These are phyloP conservation scores for Pseudognaphalium luteoalbum DNA, from an alignment of 129 eudicot species.

Conservation along the genomic window DNA sequence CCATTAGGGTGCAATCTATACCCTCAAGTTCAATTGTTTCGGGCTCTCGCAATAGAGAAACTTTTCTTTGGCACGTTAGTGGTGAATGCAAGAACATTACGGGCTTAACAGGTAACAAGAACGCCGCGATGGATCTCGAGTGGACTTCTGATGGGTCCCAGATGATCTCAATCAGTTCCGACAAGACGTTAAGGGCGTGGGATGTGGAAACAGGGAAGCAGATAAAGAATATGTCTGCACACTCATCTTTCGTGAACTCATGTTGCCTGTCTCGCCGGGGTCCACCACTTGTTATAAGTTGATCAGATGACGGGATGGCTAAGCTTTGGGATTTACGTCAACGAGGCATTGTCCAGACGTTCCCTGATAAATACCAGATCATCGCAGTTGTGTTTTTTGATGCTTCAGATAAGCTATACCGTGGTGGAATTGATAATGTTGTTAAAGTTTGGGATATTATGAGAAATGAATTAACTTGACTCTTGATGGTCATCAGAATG, in stretches of 20 bases:
- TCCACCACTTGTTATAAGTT: conserved; percentile 92
- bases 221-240: conserved; percentile 86
- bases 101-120: conserved; percentile 88
- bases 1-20: conserved; percentile 82
- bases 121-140: conserved; percentile 75
- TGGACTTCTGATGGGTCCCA: conserved; percentile 87
- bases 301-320: conserved; percentile 95
- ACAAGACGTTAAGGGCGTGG: conserved; percentile 90
- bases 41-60: conserved; percentile 88
- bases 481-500: conserved; percentile 88
- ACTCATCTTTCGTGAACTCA: conserved; percentile 79
- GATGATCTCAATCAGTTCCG: conserved; percentile 86
- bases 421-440: conserved; percentile 86
- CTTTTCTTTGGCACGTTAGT: conserved; percentile 72
- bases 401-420: conserved; percentile 88
- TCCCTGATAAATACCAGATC: conserved; percentile 87
- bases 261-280: conserved; percentile 95
- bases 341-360: conserved; percentile 87
- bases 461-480: conserved; percentile 84
- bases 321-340: conserved; percentile 97
- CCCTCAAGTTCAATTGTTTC: conserved; percentile 90
- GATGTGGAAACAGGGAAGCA: conserved; percentile 92
- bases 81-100: conserved; percentile 90
- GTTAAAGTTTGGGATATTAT: conserved; percentile 92
- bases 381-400: conserved; percentile 89